Percentiles rank a stretch among this genome's conserved stretches.
Evolutionary conservation across 352 stramenopile genomes (phyloP).

Genomic region (Paralagenidium karlingii): DNA sequence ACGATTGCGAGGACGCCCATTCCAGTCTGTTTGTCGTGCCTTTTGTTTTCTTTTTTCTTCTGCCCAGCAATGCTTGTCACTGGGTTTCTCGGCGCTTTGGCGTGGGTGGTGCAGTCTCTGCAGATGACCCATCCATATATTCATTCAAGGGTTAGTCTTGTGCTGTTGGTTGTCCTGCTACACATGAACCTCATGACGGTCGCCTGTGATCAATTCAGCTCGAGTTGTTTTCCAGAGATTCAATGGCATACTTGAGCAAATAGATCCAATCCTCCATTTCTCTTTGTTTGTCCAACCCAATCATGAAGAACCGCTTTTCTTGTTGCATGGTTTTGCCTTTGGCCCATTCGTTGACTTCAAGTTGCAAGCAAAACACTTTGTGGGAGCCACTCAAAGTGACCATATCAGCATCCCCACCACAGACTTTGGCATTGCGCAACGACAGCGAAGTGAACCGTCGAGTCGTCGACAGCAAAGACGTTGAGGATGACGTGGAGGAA

Average conservation of each 20-base stretch:
- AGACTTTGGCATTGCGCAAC: conserved; percentile 61
- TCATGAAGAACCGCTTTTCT: conserved; percentile 50
- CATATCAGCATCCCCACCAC: conserved; percentile 53
- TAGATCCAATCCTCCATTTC: conserved; percentile 79
- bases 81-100: too few relatives aligned
- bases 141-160: too few relatives aligned
- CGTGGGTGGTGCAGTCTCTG: too few relatives aligned
- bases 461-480: conserved; percentile 7
- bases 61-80: too few relatives aligned
- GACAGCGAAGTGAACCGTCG: conserved; percentile 48
- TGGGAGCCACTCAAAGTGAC: too few relatives aligned
- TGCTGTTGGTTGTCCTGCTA: too few relatives aligned
- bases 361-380: conserved; percentile 77
- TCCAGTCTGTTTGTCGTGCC: too few relatives aligned
- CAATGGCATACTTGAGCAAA: conserved; percentile 77
- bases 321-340: conserved; percentile 55
- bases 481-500: background rate
- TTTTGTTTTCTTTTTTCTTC: too few relatives aligned
- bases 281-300: conserved; percentile 56
- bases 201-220: too few relatives aligned
- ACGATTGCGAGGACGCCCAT: too few relatives aligned
- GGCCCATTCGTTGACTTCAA: conserved; percentile 74
- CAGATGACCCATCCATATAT: too few relatives aligned
- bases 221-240: conserved; percentile 62
- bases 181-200: too few relatives aligned